Percentiles rank a stretch among this genome's conserved stretches.
These are phyloP conservation scores for Talaromyces adpressus DNA, from an alignment of 495 filamentous ascomycete genomes.

Conservation along the genomic window DNA sequence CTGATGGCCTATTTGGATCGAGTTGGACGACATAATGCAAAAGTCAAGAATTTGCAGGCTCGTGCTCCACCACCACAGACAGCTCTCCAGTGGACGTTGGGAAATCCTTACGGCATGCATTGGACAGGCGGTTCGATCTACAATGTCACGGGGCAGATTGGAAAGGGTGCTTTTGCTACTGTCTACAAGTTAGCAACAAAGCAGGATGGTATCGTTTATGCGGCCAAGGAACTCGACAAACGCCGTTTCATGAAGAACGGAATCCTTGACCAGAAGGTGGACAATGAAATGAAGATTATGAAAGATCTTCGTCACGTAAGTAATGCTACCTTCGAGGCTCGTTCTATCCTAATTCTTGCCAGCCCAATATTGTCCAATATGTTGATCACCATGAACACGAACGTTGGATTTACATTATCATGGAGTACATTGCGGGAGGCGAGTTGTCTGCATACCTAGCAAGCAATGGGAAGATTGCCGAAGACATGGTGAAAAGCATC, in stretches of 20 bases:
- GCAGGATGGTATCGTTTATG: slow-evolving; percentile 70
- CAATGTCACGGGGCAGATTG: slow-evolving; percentile 71
- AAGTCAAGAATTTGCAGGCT: slow-evolving; percentile 14
- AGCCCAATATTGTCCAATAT: slow-evolving; percentile 89
- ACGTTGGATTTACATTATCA: slow-evolving; percentile 81
- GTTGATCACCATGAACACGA: slow-evolving; percentile 75
- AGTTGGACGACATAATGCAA: slow-evolving; percentile 19
- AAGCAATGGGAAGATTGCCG: slow-evolving; percentile 51
- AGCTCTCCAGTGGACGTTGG: slow-evolving; percentile 26
- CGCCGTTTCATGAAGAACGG: slow-evolving; percentile 83
- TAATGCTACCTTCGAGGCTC: not conserved
- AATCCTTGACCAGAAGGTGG: slow-evolving; percentile 72
- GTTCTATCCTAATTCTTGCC: slow-evolving; percentile 11
- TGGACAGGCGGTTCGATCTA: slow-evolving; percentile 82
- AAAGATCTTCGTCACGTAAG: slow-evolving; percentile 72
- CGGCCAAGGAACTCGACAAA: slow-evolving; percentile 90
- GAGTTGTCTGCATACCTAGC: slow-evolving; percentile 72
- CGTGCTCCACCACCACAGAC: slow-evolving; percentile 23
- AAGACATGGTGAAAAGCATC: slow-evolving; percentile 61
- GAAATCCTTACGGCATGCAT: slow-evolving; percentile 49
- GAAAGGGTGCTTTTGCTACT: slow-evolving; percentile 88
- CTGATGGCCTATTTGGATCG: slow-evolving; percentile 46
- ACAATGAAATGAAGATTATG: slow-evolving; percentile 96
- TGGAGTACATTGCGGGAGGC: slow-evolving; percentile 85
- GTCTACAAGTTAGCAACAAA: slow-evolving; percentile 81